A percentile compares a stretch with the other conserved stretches of the same genome.
phyloP scores from a whole-genome alignment of 768 basidiomycete species.

The Mycena galericulata region DNA sequence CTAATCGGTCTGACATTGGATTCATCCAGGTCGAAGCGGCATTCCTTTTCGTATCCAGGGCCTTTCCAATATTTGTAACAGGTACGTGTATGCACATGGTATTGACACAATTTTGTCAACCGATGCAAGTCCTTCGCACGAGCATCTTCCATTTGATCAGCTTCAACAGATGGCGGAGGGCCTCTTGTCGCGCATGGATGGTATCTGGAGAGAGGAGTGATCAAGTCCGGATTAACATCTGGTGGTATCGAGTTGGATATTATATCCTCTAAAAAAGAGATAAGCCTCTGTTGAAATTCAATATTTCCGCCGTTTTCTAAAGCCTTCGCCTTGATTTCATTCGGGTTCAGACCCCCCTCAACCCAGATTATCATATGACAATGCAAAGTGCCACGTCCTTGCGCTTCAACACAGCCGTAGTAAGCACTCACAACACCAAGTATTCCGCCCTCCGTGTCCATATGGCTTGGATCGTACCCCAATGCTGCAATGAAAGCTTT shows the following conservation, averaged over 20 bases:
- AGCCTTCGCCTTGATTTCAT: too few species aligned
- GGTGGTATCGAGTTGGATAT: neutral
- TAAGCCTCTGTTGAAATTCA: slow-evolving; percentile 1
- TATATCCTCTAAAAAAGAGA: slow-evolving; percentile 3
- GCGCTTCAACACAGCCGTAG: too few species aligned
- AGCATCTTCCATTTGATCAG: neutral
- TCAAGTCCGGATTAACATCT: neutral
- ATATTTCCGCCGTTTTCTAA: too few species aligned
- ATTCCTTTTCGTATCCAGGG: neutral
- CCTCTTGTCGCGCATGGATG: slow-evolving; percentile 3
- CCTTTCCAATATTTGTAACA: slow-evolving; percentile 32
- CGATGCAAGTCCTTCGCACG: neutral
- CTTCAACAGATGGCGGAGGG: neutral
- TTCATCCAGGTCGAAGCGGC: slow-evolving; percentile 2
- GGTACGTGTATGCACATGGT: slow-evolving; percentile 12
- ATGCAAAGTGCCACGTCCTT: too few species aligned
- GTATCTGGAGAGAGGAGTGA: neutral
- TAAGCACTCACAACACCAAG: too few species aligned
- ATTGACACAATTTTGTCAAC: slow-evolving; percentile 19
- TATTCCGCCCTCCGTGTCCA: neutral
- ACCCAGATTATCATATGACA: too few species aligned
- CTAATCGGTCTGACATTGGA: neutral
- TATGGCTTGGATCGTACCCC: slow-evolving; percentile 26
- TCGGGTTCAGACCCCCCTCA: too few species aligned
- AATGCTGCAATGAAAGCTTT: slow-evolving; percentile 24